A percentile compares a stretch with the other conserved stretches of the same genome.
Conservation (phyloP, 257 asterid species). For the Cordia subcordata region DNA sequence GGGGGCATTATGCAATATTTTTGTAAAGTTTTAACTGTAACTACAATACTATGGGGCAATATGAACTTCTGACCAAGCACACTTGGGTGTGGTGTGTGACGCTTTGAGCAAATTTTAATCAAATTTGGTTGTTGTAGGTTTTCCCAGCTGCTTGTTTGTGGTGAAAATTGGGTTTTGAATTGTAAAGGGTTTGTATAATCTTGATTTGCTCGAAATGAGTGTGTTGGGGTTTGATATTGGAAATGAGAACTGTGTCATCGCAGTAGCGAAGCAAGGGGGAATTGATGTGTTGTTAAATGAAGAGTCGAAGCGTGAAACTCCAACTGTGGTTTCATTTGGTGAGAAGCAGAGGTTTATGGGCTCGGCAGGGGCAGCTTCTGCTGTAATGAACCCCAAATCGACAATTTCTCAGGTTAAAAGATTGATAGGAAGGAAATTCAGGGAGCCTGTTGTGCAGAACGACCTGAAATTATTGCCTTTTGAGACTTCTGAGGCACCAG, state of each 20-base stretch:
- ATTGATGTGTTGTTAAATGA: slow-evolving; percentile 82
- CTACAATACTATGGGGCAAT: too few relatives aligned
- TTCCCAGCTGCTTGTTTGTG: too few relatives aligned
- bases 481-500: slow-evolving; percentile 66
- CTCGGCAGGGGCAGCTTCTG: slow-evolving; percentile 85
- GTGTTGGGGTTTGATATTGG: slow-evolving; percentile 91
- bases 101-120: too few relatives aligned
- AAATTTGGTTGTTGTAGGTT: slow-evolving; percentile 1
- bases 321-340: slow-evolving; percentile 83
- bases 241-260: slow-evolving; percentile 90
- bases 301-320: slow-evolving; percentile 91
- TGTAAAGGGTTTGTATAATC: slow-evolving; percentile 1
- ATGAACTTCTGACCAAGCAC: too few relatives aligned
- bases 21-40: too few relatives aligned
- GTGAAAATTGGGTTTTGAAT: too few relatives aligned
- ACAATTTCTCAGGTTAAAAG: slow-evolving; percentile 90
- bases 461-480: slow-evolving; percentile 72
- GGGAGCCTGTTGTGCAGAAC: slow-evolving; percentile 59
- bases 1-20: too few relatives aligned
- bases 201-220: slow-evolving; percentile 37
- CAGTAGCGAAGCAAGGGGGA: slow-evolving; percentile 79
- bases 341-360: slow-evolving; percentile 94
- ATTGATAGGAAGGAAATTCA: slow-evolving; percentile 64
- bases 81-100: too few relatives aligned
- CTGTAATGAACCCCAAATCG: slow-evolving; percentile 88